Percentiles rank a stretch among this genome's conserved stretches.
These are phyloP conservation scores for Neurospora pannonica DNA, from an alignment of 495 filamentous ascomycete species.

Conservation along the genomic window DNA sequence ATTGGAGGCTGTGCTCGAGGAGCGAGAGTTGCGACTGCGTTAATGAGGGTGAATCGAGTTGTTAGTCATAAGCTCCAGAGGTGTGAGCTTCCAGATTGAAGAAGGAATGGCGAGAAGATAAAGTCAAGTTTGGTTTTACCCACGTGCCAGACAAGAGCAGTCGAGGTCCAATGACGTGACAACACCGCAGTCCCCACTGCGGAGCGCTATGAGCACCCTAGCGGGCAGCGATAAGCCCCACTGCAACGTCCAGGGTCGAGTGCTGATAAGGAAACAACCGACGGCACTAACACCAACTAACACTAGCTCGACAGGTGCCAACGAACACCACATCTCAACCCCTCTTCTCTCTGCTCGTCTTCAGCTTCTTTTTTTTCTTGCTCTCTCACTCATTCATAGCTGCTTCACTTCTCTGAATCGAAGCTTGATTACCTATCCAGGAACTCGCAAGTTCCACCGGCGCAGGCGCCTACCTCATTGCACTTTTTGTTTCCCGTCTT, in stretches of 20 bases:
- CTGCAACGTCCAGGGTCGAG: neutral
- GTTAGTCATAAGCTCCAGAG: neutral
- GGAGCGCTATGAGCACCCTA: neutral
- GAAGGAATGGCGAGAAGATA: neutral
- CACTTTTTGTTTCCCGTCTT: neutral
- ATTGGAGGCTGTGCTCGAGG: neutral
- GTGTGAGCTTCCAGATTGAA: neutral
- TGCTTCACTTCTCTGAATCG: neutral
- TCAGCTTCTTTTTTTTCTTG: neutral
- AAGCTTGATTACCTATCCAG: neutral
- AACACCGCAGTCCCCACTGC: neutral
- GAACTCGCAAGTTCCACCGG: neutral
- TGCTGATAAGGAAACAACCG: neutral
- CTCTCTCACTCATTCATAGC: neutral
- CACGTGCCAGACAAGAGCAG: too few species aligned
- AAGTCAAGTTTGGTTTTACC: neutral
- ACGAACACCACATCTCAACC: neutral
- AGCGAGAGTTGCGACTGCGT: neutral
- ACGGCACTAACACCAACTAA: neutral
- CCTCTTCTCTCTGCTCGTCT: neutral
- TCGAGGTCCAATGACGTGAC: neutral
- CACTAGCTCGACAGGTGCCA: neutral
- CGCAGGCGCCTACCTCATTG: neutral
- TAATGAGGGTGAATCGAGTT: neutral
- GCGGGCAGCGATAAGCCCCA: neutral